A percentile compares a stretch with the other conserved stretches of the same genome.
Evolutionary conservation across 1,284 basidiomycete species (phyloP).

Genomic region (Clitocybe nebularis): DNA sequence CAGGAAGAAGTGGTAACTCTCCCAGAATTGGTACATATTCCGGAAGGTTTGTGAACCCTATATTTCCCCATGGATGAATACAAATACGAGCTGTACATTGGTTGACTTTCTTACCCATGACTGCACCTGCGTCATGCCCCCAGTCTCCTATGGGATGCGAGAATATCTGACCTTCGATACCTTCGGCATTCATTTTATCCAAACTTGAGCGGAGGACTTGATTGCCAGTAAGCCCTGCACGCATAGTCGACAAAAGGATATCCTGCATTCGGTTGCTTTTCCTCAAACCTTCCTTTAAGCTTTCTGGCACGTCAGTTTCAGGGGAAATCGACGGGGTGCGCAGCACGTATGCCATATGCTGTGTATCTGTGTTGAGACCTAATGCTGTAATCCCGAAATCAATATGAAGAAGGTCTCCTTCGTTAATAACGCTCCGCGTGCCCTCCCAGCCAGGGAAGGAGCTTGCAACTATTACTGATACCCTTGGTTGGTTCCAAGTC

Average conservation of each 20-base stretch:
- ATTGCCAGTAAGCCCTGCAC: conserved; percentile 44
- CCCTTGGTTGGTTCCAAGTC: conserved; percentile 51
- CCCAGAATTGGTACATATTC: conserved; percentile 41
- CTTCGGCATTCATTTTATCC: conserved; percentile 38
- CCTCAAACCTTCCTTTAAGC: conserved; percentile 39
- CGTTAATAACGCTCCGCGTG: conserved; percentile 35
- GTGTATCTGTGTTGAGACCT: conserved; percentile 53
- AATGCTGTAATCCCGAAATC: conserved; percentile 53
- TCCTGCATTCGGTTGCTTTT: conserved; percentile 51
- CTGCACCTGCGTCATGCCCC: conserved; percentile 51
- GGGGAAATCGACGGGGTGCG: conserved; percentile 26
- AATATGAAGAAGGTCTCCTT: conserved; percentile 50
- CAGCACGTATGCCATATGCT: conserved; percentile 54
- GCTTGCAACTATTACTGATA: conserved; percentile 41
- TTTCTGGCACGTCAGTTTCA: conserved; percentile 38
- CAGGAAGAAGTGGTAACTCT: conserved; percentile 38
- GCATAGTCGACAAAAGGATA: conserved; percentile 42
- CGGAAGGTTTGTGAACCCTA: conserved; percentile 43
- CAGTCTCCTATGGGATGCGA: conserved; percentile 54
- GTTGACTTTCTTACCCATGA: conserved; percentile 45
- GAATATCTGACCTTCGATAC: conserved; percentile 47
- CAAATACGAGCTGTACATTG: too few relatives aligned
- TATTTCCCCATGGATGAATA: neutral
- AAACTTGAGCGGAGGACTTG: conserved; percentile 38
- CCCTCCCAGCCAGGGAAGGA: conserved; percentile 45